Evolutionary conservation across 768 basidiomycete species (phyloP).

Genomic region (Rhodotorula toruloides): DNA sequence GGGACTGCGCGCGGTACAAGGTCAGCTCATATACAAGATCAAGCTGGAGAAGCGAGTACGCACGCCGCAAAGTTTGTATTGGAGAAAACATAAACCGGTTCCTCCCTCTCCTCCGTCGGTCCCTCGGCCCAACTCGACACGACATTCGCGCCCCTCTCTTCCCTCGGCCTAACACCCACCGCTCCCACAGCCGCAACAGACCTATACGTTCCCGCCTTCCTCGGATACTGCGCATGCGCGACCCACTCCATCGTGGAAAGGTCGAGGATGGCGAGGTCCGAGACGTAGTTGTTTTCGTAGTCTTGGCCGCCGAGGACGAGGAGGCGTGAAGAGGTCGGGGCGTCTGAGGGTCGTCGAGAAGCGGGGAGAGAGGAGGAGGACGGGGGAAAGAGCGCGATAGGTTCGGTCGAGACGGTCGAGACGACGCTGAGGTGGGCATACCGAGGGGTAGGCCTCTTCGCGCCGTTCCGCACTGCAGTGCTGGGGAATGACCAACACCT

Average conservation of each 20-base stretch:
- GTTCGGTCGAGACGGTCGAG: constrained; percentile 1
- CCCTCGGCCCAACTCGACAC: constrained; percentile 12
- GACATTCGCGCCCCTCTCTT: background rate
- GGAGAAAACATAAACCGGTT: constrained; percentile 84
- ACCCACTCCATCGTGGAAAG: constrained; percentile 69
- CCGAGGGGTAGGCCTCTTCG: constrained; percentile 70
- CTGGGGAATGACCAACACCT: constrained; percentile 63
- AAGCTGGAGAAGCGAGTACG: background rate
- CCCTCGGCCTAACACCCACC: background rate
- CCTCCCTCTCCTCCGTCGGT: constrained; percentile 55
- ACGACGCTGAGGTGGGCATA: constrained; percentile 92
- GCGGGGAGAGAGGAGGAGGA: background rate
- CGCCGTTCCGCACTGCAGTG: constrained; percentile 43
- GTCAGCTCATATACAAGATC: background rate
- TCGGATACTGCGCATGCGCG: constrained; percentile 68
- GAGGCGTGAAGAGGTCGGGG: constrained; percentile 1
- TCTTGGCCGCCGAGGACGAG: constrained; percentile 89
- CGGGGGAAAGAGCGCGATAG: background rate
- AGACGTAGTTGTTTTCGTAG: constrained; percentile 64
- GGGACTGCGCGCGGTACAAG: constrained; percentile 49
- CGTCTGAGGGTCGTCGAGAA: background rate
- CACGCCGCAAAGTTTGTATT: constrained; percentile 78
- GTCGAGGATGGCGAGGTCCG: constrained; percentile 65
- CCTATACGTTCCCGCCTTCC: constrained; percentile 91
- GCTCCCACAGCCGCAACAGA: constrained; percentile 68